These are phyloP conservation scores for Triticum monococcum DNA, from an alignment of 176 grass and related monocot species.

Conservation along the genomic window DNA sequence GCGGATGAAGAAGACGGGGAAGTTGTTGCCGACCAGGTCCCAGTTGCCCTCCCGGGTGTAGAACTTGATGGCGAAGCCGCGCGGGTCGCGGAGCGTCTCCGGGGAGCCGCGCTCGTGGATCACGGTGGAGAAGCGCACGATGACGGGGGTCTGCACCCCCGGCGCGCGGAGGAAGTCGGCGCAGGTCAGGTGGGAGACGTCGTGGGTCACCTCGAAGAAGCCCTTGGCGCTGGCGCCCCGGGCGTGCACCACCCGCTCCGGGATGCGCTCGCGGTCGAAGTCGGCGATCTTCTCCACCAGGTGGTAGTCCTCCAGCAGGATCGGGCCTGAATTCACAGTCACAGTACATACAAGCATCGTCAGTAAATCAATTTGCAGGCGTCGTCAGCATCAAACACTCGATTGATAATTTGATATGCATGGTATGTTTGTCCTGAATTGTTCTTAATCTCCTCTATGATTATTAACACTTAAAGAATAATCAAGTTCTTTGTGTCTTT, in stretches of 20 bases:
- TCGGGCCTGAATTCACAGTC: conserved; percentile 49
- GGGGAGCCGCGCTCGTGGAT: conserved; percentile 98
- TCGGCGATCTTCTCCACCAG: conserved; percentile 90
- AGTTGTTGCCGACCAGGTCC: conserved; percentile 98
- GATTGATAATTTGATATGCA: no score
- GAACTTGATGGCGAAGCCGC: conserved; percentile 98
- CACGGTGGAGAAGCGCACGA: conserved; percentile 98
- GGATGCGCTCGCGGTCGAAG: conserved; percentile 93
- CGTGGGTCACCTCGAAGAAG: conserved; percentile 99
- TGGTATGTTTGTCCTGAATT: no score
- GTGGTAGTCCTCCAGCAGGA: conserved; percentile 97
- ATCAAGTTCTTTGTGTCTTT: no score
- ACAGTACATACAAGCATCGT: background rate
- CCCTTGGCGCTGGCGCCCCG: conserved; percentile 95
- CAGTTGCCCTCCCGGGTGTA: conserved; percentile 99
- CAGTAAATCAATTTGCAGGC: background rate
- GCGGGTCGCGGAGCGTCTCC: conserved; percentile 91
- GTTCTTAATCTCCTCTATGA: no score
- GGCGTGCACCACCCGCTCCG: conserved; percentile 94
- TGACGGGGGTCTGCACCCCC: conserved; percentile 78
- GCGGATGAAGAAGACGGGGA: conserved; percentile 97
- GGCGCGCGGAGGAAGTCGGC: conserved; percentile 90
- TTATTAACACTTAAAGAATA: no score
- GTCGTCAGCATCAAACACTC: no score
- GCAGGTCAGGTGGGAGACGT: conserved; percentile 84